Base-by-base conservation (phyloP, 176 grass and related monocot species). In the Thalia dealbata region DNA sequence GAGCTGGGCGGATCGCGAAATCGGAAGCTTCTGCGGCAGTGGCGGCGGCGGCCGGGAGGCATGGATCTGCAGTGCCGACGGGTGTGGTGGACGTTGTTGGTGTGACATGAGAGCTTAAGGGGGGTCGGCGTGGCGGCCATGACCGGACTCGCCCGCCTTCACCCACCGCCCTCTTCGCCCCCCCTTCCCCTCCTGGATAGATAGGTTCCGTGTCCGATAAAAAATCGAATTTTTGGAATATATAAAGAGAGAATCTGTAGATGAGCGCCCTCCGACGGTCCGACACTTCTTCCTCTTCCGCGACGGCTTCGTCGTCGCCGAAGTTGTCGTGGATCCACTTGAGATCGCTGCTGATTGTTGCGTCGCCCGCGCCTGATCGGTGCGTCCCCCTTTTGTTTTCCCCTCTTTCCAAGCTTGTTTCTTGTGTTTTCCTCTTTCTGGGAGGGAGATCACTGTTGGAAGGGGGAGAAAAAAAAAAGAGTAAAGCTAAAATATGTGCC, bases 41-140 rank as follows among this genome's bases (percentile, higher is more conserved):
- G 70, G 72, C 6, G 50, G 7, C 27, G 29, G 52, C 16, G 16
- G 29, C 15, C 5, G 21, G 45, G 78, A 74, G 38, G 59, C 15
- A 16, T 56, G 77, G 77, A 79, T 79, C 77, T 79, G 52, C 59
- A 54, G 16, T 4, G 52, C 23, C 6, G 15, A 10, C 38, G 52
- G 62, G 60, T 9, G 21, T 29, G 79, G 67, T 43, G 70, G 69
- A 15, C 79, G 85, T 41, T 76, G 67, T 43, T 46, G 70, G 25
- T 76, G 87, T 88, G 95, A 87, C 82, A 88, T 71, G 89, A 79
- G 79, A 79, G 81, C 77, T 76, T 99, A 69, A 85, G 81, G 8
- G 87, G 81, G 8, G 83, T 93, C 61, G 83, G 87, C 14, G 85
- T 91, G 48, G 93, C 87, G 41, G 95, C 95, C 43, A 80, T 87